Conservation (phyloP, 106 monocot genomes). For the Allium sativum region DNA sequence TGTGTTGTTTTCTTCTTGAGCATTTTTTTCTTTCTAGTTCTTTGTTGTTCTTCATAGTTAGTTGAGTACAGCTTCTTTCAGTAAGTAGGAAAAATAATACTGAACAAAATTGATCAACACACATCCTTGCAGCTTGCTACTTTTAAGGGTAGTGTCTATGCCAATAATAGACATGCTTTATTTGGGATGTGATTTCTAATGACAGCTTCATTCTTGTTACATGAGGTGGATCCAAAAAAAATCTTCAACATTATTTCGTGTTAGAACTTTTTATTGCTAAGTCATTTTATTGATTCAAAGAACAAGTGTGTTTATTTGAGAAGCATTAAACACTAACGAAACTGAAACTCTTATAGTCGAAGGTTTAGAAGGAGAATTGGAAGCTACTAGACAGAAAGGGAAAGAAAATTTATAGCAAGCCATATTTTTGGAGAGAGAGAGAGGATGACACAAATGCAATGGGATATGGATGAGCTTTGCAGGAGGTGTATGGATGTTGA, state of each 20-base stretch:
- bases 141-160: too few species aligned
- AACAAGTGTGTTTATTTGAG: too few species aligned
- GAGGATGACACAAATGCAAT: slow-evolving; percentile 85
- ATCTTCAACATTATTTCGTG: background rate
- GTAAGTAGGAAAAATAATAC: too few species aligned
- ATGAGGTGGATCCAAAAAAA: background rate
- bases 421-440: slow-evolving; percentile 77
- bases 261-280: too few species aligned
- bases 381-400: slow-evolving; percentile 65
- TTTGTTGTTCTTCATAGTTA: too few species aligned
- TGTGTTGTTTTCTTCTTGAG: too few species aligned
- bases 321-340: background rate
- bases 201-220: background rate
- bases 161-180: background rate
- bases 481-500: slow-evolving; percentile 67
- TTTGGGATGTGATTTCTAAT: background rate
- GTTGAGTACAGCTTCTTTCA: too few species aligned
- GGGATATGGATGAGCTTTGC: slow-evolving; percentile 85
- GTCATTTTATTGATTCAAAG: too few species aligned
- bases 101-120: too few species aligned
- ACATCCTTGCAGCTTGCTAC: too few species aligned
- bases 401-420: slow-evolving; percentile 84
- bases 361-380: slow-evolving; percentile 83
- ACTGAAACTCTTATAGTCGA: slow-evolving; percentile 37
- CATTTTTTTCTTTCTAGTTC: too few species aligned